Percentiles rank a stretch among this genome's conserved stretches.
phyloP scores from a whole-genome alignment of 805 yeast genomes.

The Kockiozyma suomiensis region DNA sequence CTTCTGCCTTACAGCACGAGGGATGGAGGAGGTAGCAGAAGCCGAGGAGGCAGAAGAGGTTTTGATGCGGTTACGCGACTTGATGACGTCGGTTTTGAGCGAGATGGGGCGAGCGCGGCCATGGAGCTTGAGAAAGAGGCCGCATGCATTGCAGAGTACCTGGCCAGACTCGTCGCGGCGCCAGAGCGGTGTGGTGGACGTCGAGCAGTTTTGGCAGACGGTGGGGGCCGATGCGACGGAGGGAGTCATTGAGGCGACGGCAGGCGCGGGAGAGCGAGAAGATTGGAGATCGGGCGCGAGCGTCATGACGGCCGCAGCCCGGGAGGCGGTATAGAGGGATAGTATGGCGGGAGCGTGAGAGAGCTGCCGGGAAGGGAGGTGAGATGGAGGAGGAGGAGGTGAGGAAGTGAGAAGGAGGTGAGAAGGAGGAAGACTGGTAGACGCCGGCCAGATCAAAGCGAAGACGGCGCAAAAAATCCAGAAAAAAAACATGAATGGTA shows the following conservation, averaged over 20 bases:
- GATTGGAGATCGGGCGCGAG: conserved; percentile 23
- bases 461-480: conserved; percentile 11
- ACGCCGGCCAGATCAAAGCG: neutral
- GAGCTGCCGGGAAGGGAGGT: conserved; percentile 1
- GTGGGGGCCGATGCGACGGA: conserved; percentile 42
- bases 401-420: neutral
- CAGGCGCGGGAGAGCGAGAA: conserved; percentile 1
- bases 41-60: conserved; percentile 1
- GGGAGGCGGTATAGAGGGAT: conserved; percentile 9
- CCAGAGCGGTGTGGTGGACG: conserved; percentile 94
- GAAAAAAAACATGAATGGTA: neutral
- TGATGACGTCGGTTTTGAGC: conserved; percentile 87
- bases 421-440: neutral
- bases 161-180: conserved; percentile 89
- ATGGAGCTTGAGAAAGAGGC: conserved; percentile 82
- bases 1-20: conserved; percentile 10
- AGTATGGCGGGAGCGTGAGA: neutral
- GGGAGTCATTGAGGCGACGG: conserved; percentile 14
- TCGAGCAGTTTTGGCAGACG: conserved; percentile 84
- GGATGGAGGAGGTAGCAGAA: conserved; percentile 6
- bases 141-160: conserved; percentile 94
- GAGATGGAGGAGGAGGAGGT: conserved; percentile 2
- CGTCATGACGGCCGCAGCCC: conserved; percentile 24
- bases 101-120: conserved; percentile 92
- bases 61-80: conserved; percentile 83